Conservation (phyloP, 2,329 filamentous ascomycete species). For the Verticillium albo-atrum region DNA sequence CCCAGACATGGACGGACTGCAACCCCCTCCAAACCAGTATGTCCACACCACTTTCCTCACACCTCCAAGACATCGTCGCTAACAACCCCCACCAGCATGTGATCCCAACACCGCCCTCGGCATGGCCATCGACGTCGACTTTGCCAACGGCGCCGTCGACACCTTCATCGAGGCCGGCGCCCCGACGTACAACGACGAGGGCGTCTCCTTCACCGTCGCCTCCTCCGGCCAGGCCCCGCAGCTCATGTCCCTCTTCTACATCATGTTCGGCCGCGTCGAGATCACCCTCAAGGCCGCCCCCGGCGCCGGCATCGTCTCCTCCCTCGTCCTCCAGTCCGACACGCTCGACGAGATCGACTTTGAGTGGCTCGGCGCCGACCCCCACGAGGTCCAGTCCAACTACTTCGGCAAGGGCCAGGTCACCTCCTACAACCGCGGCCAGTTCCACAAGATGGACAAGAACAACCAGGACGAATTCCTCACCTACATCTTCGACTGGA, state of each 20-base stretch:
- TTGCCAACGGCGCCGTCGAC: slow-evolving; percentile 71
- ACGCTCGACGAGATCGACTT: slow-evolving; percentile 93
- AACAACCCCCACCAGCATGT: slow-evolving; percentile 48
- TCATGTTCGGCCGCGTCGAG: slow-evolving; percentile 96
- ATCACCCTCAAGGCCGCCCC: slow-evolving; percentile 81
- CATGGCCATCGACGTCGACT: slow-evolving; percentile 78
- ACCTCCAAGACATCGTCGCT: not conserved
- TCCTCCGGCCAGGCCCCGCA: slow-evolving; percentile 79
- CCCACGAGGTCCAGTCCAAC: slow-evolving; percentile 83
- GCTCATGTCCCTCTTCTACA: slow-evolving; percentile 89
- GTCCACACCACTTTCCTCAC: not conserved
- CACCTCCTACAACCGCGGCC: slow-evolving; percentile 79
- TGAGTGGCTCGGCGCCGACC: slow-evolving; percentile 85
- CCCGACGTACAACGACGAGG: slow-evolving; percentile 70
- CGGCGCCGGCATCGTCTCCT: slow-evolving; percentile 89
- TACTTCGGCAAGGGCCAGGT: slow-evolving; percentile 95
- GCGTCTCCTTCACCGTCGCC: slow-evolving; percentile 75
- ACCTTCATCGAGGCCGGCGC: slow-evolving; percentile 69
- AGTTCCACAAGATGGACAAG: slow-evolving; percentile 63
- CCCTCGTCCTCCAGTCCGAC: slow-evolving; percentile 86
- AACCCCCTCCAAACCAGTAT: slow-evolving; percentile 31
- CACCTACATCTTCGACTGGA: slow-evolving; percentile 93
- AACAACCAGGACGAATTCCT: slow-evolving; percentile 73
- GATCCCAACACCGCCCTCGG: slow-evolving; percentile 76
- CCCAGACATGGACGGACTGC: slow-evolving; percentile 36